Conservation (phyloP, 176 grass and related monocot species). For the Alopecurus myosuroides region DNA sequence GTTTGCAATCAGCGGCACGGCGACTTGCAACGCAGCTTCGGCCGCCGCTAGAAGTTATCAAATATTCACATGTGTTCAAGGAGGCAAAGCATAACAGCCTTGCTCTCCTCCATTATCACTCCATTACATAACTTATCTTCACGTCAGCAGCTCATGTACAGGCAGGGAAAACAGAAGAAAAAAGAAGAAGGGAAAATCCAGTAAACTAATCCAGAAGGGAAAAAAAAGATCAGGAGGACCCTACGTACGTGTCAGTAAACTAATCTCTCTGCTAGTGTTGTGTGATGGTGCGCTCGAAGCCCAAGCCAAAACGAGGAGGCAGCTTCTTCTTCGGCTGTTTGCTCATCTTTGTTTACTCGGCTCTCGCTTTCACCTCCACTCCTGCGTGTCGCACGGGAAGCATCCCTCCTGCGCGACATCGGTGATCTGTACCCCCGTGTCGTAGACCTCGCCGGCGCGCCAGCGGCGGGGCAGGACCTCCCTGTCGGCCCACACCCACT, state of each 20-base stretch:
- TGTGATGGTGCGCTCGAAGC: slow-evolving; percentile 3
- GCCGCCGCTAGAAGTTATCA: too few species aligned
- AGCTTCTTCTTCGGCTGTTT: background rate
- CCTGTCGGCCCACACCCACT: slow-evolving; percentile 66
- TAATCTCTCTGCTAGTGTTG: background rate
- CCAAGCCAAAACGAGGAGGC: slow-evolving; percentile 10
- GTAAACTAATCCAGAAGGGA: too few species aligned
- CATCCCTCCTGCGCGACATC: slow-evolving; percentile 65
- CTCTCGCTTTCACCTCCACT: slow-evolving; percentile 42
- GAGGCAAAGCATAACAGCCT: background rate
- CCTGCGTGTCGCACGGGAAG: slow-evolving; percentile 50
- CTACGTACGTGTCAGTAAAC: background rate
- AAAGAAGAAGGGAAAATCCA: background rate
- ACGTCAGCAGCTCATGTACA: slow-evolving; percentile 39
- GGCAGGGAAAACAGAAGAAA: background rate
- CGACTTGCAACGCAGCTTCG: too few species aligned
- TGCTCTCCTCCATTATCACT: background rate
- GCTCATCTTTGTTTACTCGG: background rate
- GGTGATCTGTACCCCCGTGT: slow-evolving; percentile 47
- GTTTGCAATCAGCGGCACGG: too few species aligned
- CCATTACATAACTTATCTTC: slow-evolving; percentile 6
- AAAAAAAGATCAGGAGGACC: background rate
- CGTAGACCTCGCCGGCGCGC: slow-evolving; percentile 55
- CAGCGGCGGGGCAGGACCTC: slow-evolving; percentile 48
- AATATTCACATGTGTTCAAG: too few species aligned